These are phyloP conservation scores for Ophiocordyceps camponoti-floridani DNA, from an alignment of 2,329 filamentous ascomycete species.

Conservation along the genomic window DNA sequence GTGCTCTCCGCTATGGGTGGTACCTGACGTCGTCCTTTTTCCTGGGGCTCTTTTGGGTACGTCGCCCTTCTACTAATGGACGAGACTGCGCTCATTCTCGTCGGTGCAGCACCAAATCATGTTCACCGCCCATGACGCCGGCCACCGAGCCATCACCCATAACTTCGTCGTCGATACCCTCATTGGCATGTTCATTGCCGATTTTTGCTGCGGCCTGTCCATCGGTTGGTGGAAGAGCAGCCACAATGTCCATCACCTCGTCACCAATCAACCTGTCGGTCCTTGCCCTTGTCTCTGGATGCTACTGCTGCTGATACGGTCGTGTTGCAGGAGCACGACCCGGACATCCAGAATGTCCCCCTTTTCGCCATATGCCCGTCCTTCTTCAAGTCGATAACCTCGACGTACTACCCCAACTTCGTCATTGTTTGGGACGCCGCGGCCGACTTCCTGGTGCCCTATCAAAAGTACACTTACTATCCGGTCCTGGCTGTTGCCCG, in stretches of 20 bases:
- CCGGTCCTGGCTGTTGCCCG: conserved; percentile 62
- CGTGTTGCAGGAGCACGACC: conserved; percentile 53
- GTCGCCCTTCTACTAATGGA: no score
- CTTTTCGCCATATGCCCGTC: conserved; percentile 68
- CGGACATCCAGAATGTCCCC: conserved; percentile 83
- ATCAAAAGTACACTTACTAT: conserved; percentile 74
- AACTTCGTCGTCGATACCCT: conserved; percentile 65
- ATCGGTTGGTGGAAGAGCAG: conserved; percentile 95
- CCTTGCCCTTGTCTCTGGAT: conserved; percentile 62
- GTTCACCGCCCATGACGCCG: conserved; percentile 87
- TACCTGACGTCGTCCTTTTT: conserved; percentile 54
- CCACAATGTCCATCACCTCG: conserved; percentile 92
- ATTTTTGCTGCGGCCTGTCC: conserved; percentile 77
- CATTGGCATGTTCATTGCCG: conserved; percentile 79
- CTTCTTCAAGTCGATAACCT: conserved; percentile 61
- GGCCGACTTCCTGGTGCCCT: conserved; percentile 51
- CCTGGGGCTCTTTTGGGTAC: conserved; percentile 55
- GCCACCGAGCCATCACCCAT: conserved; percentile 95
- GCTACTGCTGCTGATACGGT: conserved; percentile 35
- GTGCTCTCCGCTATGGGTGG: conserved; percentile 44
- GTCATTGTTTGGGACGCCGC: conserved; percentile 60
- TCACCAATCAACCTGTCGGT: conserved; percentile 79
- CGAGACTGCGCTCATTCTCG: no score
- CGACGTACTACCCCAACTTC: conserved; percentile 66
- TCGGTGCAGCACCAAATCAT: conserved; percentile 65